Conservation (phyloP, 768 basidiomycete species). For the Crucibulum laeve region DNA sequence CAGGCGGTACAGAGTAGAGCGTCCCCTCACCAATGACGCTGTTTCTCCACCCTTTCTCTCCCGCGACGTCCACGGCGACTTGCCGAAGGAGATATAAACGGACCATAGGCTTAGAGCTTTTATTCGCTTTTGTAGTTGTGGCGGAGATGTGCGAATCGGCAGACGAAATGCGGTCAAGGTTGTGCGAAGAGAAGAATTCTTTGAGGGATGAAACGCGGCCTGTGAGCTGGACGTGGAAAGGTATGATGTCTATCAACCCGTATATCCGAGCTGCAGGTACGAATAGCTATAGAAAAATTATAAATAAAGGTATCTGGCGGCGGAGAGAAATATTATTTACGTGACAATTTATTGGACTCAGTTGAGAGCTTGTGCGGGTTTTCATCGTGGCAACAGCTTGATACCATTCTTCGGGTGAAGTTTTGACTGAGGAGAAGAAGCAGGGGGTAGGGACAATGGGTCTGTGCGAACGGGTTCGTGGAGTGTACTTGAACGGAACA, state of each 20-base stretch:
- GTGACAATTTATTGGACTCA: conserved; percentile 42
- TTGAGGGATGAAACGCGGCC: conserved; percentile 40
- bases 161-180: conserved; percentile 17
- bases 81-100: conserved; percentile 55
- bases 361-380: conserved; percentile 23
- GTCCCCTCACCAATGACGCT: conserved; percentile 43
- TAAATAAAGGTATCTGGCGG: conserved; percentile 1
- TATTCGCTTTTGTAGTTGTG: conserved; percentile 6
- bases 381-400: conserved; percentile 41
- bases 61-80: conserved; percentile 28
- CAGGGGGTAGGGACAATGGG: conserved; percentile 44
- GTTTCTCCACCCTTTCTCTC: conserved; percentile 32
- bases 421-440: conserved; percentile 57
- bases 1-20: conserved; percentile 40
- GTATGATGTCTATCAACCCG: conserved; percentile 50
- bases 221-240: conserved; percentile 61
- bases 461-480: conserved; percentile 49
- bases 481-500: conserved; percentile 47
- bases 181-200: conserved; percentile 32
- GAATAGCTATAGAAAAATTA: conserved; percentile 40
- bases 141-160: conserved; percentile 15
- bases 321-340: conserved; percentile 29
- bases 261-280: conserved; percentile 54
- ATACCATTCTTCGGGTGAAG: conserved; percentile 64
- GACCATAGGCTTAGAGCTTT: conserved; percentile 21